Evolutionary conservation across 352 stramenopile species (phyloP).

Genomic region (Thraustochytrium sp.): DNA sequence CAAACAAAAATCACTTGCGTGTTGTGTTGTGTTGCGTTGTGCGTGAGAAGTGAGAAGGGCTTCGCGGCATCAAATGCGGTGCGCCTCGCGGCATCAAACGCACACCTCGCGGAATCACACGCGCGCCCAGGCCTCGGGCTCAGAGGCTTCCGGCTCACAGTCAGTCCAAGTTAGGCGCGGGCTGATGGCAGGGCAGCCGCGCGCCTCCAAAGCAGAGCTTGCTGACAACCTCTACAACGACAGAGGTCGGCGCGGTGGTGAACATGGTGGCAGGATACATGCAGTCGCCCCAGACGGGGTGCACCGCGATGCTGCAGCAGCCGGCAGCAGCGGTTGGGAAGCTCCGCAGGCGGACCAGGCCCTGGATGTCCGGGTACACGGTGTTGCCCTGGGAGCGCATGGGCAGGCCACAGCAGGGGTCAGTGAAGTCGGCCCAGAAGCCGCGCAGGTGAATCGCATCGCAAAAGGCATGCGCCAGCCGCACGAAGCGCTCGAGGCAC

Average conservation of each 20-base stretch:
- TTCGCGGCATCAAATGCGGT: too few species aligned
- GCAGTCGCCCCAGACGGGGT: constrained; percentile 85
- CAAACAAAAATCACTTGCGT: too few species aligned
- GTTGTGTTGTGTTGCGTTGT: too few species aligned
- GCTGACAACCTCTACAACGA: constrained; percentile 56
- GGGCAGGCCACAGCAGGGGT: constrained; percentile 90
- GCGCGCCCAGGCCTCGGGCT: too few species aligned
- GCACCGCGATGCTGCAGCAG: constrained; percentile 91
- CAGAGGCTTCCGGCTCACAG: too few species aligned
- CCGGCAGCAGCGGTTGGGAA: constrained; percentile 69
- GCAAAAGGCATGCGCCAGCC: constrained; percentile 78
- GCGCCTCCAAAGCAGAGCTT: too few species aligned
- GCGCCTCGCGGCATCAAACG: too few species aligned
- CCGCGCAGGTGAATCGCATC: constrained; percentile 64
- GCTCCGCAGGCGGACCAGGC: constrained; percentile 65
- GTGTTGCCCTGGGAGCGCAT: constrained; percentile 84
- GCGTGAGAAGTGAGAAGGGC: background rate
- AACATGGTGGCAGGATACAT: constrained; percentile 95
- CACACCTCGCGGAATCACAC: too few species aligned
- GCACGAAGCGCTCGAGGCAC: constrained; percentile 63
- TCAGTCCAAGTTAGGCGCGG: too few species aligned
- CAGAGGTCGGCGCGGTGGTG: constrained; percentile 76
- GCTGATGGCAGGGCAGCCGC: too few species aligned
- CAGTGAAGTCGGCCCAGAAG: constrained; percentile 94
- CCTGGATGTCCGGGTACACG: constrained; percentile 76